Percentiles rank a stretch among this genome's conserved stretches.
phyloP scores from a whole-genome alignment of 2,329 filamentous ascomycete species.

The Alternaria conjuncta region DNA sequence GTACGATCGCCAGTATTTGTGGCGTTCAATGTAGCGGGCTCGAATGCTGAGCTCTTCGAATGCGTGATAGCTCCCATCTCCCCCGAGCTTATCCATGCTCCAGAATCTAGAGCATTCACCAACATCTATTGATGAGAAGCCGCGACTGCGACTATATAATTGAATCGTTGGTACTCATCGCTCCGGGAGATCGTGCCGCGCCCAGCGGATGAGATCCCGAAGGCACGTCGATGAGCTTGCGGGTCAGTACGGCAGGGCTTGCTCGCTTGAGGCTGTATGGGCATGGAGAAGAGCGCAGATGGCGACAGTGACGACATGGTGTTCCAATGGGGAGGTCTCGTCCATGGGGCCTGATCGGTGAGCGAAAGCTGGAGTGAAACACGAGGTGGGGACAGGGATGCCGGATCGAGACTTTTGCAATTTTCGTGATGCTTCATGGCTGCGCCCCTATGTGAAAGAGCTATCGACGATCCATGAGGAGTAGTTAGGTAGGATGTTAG shows the following conservation, averaged over 20 bases:
- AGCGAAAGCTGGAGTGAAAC: conserved; percentile 11
- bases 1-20: neutral
- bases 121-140: neutral
- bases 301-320: conserved; percentile 1
- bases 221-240: neutral
- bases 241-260: neutral
- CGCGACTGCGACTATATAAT: neutral
- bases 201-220: neutral
- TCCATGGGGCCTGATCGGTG: conserved; percentile 16
- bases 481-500: conserved; percentile 8
- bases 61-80: neutral
- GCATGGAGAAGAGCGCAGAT: conserved; percentile 2
- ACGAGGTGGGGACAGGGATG: conserved; percentile 4
- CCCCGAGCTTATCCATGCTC: neutral
- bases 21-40: neutral
- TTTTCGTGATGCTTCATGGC: neutral
- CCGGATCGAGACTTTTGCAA: neutral
- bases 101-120: neutral
- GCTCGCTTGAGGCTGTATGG: neutral
- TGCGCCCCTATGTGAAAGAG: neutral
- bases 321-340: conserved; percentile 3
- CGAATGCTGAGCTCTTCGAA: neutral
- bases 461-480: conserved; percentile 2
- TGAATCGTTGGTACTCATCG: neutral
- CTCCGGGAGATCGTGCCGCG: neutral